Evolutionary conservation across 2,329 filamentous ascomycete genomes (phyloP), one percentile per base, ranked within the genome.

Genomic region (Paecilomyces fulvus): DNA sequence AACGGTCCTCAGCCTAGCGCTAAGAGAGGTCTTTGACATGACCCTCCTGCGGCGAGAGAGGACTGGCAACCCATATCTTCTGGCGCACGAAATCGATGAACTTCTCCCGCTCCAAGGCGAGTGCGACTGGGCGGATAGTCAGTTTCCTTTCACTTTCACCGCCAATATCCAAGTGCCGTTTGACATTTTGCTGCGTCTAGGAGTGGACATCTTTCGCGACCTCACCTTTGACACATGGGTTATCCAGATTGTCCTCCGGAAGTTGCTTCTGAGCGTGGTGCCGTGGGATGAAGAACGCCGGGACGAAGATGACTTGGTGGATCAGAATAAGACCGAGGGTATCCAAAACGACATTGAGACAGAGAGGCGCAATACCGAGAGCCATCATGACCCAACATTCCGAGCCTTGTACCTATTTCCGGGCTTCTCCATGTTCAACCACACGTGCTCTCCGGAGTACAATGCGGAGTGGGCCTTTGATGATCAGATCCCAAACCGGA

Each of bases 161-260:
- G 70, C 65, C 12, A 73, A 73, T 55, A 69, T 73, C 31, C 62
- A 62, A n/a, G 66, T 73, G 3, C 70, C 71, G 0, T 72, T 72
- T 50, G 65, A 72, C 54, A 73, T 73, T 17, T 60, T 73, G 12
- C 60, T 64, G 30, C 58, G 58, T 11, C 62, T 73, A 12, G 71
- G 71, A 1, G 68, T 73, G 7, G 64, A 73, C 48, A 72, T 73
- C 14, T 73, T 72, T 59, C 61, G 66, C 10, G 68, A 73, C 51
- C 59, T 72, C 17, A 59, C 62, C 5, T 73, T 73, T 52, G 71
- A 73, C 56, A 73, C 68, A 1, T 73, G 71, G 70, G 62, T 67
- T 8, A 70, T 72, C 53, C 71, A 73, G 31, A 61, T 59, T 1
- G 63, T 70, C 4, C 51, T 73, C 14, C 58, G 66, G 20, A 73